Base-by-base conservation (phyloP, 139 green algal genomes). In the Chlamydomonas incerta region DNA sequence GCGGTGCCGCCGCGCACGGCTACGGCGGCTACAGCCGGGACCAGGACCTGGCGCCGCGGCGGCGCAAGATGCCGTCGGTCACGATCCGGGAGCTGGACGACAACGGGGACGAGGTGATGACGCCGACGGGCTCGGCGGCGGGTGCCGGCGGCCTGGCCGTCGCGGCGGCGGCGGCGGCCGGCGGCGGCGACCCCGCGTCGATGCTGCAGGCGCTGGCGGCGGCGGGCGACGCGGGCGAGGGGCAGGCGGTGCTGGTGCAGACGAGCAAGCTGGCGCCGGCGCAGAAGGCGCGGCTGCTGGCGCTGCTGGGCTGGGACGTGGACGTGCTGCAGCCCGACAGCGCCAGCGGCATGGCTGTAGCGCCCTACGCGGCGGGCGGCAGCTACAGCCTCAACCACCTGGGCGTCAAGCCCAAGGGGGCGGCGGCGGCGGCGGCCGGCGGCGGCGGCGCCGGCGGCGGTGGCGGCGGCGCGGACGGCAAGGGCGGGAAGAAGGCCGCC, bases 331-430 rank as follows among this genome's bases (percentile, higher is more conserved):
- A 80, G 29, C 62, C 63, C 0, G 83, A 67, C 15, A 68, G 55
- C 6, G 74, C 55, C 37, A 50, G 31, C n/a, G 65, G 58, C 3
- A 31, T 52, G 14, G 50, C 62, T 1, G 47, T 52, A 10, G 33
- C 35, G 58, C 72, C 72, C 63, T 88, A 82, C 72, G 37, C 50
- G 34, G 74, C 75, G 75, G 74, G 46, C 35, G 35, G 67, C 6
- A 68, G 41, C 55, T 88, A 88, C 84, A 72, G 66, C 65, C 84
- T 88, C 37, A 17, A 31, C 34, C 84, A 88, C 68, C 75, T 88
- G 58, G 73, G 77, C 31, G 47, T 76, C 14, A 50, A 35, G 17
- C 14, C 47, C 41, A 47, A 52, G 33, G 15, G 1, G 34, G n/a
- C 55, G 21, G 21, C 29, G 17, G 74, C 74, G 2, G 62, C 28